These are phyloP conservation scores for Lactuca sativa DNA, from an alignment of 129 eudicot genomes.

Conservation along the genomic window DNA sequence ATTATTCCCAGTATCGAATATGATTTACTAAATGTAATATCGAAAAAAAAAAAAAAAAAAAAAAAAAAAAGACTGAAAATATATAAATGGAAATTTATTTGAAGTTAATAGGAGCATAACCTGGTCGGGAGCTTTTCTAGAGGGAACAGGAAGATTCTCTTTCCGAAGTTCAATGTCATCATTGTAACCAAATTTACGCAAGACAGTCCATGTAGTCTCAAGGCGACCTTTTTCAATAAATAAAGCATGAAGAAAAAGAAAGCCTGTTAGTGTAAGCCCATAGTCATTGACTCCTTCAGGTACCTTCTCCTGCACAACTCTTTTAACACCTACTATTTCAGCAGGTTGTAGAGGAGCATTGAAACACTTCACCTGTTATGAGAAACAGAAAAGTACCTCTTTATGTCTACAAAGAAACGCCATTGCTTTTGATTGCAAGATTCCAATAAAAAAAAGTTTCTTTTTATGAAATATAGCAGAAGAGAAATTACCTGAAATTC, in stretches of 20 bases:
- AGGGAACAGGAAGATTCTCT: no score
- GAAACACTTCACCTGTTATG: constrained; percentile 82
- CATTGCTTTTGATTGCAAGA: constrained; percentile 12
- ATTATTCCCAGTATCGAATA: no score
- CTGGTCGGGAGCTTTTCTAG: no score
- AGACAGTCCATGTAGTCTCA: constrained; percentile 87
- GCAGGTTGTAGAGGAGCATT: constrained; percentile 98
- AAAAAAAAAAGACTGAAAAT: no score
- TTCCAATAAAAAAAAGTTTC: constrained; percentile 9
- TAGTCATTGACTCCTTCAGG: constrained; percentile 84
- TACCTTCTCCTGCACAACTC: constrained; percentile 90
- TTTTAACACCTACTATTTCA: constrained; percentile 91
- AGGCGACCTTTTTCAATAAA: constrained; percentile 96
- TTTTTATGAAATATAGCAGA: constrained; percentile 8
- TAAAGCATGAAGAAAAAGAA: constrained; percentile 93
- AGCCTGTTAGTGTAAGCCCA: constrained; percentile 94
- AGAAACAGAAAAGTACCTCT: constrained; percentile 19
- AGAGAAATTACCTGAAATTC: constrained; percentile 70
- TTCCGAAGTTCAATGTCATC: constrained; percentile 61
- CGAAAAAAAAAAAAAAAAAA: no score
- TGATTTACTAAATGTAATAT: no score
- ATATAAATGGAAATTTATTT: no score
- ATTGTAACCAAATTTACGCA: constrained; percentile 88
- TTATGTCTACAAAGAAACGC: constrained; percentile 6
- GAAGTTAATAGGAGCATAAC: no score